A percentile compares a stretch with the other conserved stretches of the same genome.
Evolutionary conservation across 208 protist species (phyloP).

Genomic region (Crithidia brevicula): DNA sequence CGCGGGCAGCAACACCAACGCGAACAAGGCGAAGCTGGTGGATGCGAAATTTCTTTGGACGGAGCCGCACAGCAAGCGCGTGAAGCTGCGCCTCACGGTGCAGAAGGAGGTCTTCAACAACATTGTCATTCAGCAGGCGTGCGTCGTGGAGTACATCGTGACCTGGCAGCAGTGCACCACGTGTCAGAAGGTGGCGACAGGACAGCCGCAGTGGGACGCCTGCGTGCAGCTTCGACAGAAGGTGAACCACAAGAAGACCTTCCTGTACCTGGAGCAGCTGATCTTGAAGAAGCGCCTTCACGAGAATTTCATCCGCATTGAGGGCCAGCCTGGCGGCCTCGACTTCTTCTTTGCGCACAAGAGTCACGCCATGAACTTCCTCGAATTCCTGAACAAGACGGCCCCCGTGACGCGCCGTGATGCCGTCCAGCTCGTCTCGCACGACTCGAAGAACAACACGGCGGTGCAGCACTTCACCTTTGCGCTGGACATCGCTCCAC

Average conservation of each 20-base stretch:
- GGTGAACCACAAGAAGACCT: constrained; percentile 98
- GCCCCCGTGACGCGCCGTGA: constrained; percentile 92
- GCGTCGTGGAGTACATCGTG: constrained; percentile 98
- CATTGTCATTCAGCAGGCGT: constrained; percentile 97
- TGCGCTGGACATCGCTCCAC: constrained; percentile 97
- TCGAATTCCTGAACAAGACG: constrained; percentile 95
- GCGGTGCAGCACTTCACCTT: constrained; percentile 98
- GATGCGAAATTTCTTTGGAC: constrained; percentile 99
- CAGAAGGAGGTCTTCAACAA: constrained; percentile 97
- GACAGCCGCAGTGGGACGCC: constrained; percentile 98
- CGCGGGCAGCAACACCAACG: constrained; percentile 93
- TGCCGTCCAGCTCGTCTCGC: constrained; percentile 97
- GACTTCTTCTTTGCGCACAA: constrained; percentile 99
- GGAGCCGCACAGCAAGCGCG: constrained; percentile 98
- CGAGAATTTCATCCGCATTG: constrained; percentile 95
- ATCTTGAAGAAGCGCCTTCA: constrained; percentile 98
- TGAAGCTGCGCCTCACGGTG: constrained; percentile 99
- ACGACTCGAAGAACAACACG: constrained; percentile 98
- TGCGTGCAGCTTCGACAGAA: constrained; percentile 99
- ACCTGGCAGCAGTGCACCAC: constrained; percentile 96
- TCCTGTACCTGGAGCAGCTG: constrained; percentile 98
- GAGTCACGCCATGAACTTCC: constrained; percentile 96
- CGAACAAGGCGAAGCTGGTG: constrained; percentile 96
- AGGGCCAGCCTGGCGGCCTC: constrained; percentile 96
- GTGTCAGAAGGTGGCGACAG: constrained; percentile 96